Conservation (phyloP, 2,329 filamentous ascomycete species). For the Tolypocladium endophyticum region DNA sequence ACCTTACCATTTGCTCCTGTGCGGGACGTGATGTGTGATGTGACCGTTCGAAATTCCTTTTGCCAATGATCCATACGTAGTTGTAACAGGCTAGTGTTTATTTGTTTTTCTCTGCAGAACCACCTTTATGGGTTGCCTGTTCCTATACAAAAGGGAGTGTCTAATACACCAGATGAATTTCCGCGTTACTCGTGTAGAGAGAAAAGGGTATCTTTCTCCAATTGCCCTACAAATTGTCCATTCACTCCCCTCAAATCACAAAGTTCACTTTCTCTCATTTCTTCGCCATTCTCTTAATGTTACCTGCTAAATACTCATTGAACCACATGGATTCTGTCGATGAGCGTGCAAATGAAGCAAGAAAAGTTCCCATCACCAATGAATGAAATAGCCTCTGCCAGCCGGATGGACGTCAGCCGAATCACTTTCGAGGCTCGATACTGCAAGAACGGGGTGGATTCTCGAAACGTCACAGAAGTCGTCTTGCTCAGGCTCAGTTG, state of each 20-base stretch:
- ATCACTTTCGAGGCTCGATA: background rate
- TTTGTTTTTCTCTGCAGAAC: background rate
- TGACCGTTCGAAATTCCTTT: background rate
- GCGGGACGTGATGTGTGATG: background rate
- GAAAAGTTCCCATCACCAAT: background rate
- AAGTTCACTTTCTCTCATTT: background rate
- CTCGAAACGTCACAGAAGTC: background rate
- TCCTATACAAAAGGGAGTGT: background rate
- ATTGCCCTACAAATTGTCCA: background rate
- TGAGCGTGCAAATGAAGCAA: background rate
- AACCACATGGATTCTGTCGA: background rate
- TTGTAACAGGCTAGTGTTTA: background rate
- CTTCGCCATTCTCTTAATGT: too few relatives aligned
- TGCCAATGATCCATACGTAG: background rate
- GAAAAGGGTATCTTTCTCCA: background rate
- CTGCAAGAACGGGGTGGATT: background rate
- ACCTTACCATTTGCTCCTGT: background rate
- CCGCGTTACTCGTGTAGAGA: background rate
- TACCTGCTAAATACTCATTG: background rate
- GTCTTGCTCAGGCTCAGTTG: background rate
- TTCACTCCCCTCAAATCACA: background rate
- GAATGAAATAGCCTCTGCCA: slow-evolving; percentile 1
- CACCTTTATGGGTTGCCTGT: background rate
- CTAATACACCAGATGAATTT: background rate
- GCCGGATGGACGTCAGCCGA: slow-evolving; percentile 1